Conservation (phyloP, 1,284 basidiomycete genomes). For the Leccinum huronense region DNA sequence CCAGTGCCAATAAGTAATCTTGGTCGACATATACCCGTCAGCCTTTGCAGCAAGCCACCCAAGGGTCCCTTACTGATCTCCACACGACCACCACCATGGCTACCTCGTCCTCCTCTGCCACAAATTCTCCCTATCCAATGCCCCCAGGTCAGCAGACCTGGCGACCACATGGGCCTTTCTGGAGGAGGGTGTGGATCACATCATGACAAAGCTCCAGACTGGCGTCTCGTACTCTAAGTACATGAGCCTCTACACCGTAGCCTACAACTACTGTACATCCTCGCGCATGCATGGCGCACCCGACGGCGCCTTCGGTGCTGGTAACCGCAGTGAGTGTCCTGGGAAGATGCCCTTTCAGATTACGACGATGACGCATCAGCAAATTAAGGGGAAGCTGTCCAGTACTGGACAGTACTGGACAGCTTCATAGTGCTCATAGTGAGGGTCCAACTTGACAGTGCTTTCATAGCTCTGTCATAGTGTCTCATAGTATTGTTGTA, state of each 20-base stretch:
- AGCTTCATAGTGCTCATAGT: too few species aligned
- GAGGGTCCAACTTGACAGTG: too few species aligned
- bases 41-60: conserved; percentile 24
- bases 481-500: too few species aligned
- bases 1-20: too few species aligned
- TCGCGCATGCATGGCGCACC: conserved; percentile 75
- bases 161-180: conserved; percentile 89
- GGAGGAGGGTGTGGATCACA: conserved; percentile 87
- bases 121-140: conserved; percentile 40
- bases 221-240: conserved; percentile 93
- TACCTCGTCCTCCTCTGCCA: conserved; percentile 23
- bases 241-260: conserved; percentile 90
- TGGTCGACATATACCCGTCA: too few species aligned
- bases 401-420: too few species aligned
- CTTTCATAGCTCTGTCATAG: too few species aligned
- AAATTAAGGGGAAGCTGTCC: too few species aligned
- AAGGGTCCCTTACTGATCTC: conserved; percentile 13
- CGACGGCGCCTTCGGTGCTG: conserved; percentile 44
- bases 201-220: conserved; percentile 85
- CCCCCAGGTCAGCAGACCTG: conserved; percentile 68
- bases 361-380: conserved; percentile 19
- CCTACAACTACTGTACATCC: conserved; percentile 96
- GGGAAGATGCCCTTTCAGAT: conserved; percentile 24
- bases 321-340: conserved; percentile 58
- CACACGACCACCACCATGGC: conserved; percentile 36